Evolutionary conservation across 768 basidiomycete species (phyloP), one percentile per base, ranked within the genome.

Genomic region (Coprinopsis cinerea): DNA sequence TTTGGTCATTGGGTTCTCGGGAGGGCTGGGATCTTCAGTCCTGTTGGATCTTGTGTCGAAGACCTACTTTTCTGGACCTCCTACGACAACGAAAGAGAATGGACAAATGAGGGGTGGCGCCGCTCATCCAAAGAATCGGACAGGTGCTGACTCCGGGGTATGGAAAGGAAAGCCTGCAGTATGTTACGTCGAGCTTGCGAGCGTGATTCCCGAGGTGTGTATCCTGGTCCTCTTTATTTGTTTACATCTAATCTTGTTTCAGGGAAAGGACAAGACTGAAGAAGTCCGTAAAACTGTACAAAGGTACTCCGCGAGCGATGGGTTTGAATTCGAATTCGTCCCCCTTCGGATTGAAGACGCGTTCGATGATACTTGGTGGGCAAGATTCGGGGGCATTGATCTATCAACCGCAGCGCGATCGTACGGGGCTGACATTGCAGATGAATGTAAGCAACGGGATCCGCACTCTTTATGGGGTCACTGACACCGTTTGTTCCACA

Each of bases 11-110:
- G 88, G 75, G 1, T 79, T 83, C 51, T 90, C 88, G n/a, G 89
- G 90, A 6, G 88, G 89, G 2, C 70, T 88, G 1, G 83, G 85
- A 3, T 88, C 89, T 0, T 80, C 83, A 0, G 73, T 88, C 1
- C 69, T 91, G 10, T 70, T 90, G 14, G 83, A 91, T 60, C 67
- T 90, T 18, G 71, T 89, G 1, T 69, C 79, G 23, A 71, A 72
- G 56, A 75, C 72, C 17, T 88, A 86, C 60, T 78, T 85, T 48
- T 23, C 23, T 0, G 43, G n/a, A n/a, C n/a, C 57, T 17, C 36
- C 26, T 7, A 36, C 48, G 10, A 49, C 54, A 30, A n/a, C 45
- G 22, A 32, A 51, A 15, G 62, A 59, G 32, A 68, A 18, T 13
- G 35, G 23, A 6, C 25, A 73, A 37, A 51, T 59, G 15, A 67